These are phyloP conservation scores for Populus pruinosa DNA, from an alignment of 345 rosid species.

Conservation along the genomic window DNA sequence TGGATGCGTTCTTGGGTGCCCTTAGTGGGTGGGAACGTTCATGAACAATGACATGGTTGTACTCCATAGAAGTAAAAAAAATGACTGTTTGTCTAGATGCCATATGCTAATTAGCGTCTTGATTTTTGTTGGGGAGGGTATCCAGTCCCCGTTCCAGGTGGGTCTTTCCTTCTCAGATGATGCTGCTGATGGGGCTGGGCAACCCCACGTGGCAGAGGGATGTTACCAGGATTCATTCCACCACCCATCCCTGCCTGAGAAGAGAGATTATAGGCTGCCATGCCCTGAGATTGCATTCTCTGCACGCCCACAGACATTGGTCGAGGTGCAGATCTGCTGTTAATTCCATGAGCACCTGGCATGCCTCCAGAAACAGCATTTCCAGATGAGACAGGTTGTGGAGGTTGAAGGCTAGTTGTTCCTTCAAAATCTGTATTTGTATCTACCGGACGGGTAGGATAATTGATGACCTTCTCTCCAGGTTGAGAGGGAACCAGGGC, in stretches of 20 bases:
- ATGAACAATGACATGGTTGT: neutral
- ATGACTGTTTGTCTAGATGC: neutral
- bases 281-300: constrained; percentile 76
- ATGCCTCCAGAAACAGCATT: constrained; percentile 52
- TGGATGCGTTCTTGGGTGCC: neutral
- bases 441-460: constrained; percentile 91
- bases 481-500: constrained; percentile 79
- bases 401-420: constrained; percentile 79
- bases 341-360: constrained; percentile 59
- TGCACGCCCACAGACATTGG: constrained; percentile 68
- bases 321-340: constrained; percentile 63
- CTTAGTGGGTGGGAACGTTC: neutral
- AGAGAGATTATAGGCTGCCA: constrained; percentile 63
- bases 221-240: constrained; percentile 73
- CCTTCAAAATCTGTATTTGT: constrained; percentile 88
- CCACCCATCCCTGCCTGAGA: constrained; percentile 58
- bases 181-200: constrained; percentile 68
- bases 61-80: neutral
- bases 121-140: constrained; percentile 85
- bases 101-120: constrained; percentile 54
- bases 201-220: constrained; percentile 73
- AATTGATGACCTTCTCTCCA: constrained; percentile 75
- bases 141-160: constrained; percentile 70
- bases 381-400: constrained; percentile 67
- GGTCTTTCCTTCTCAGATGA: constrained; percentile 81